Evolutionary conservation across 441 rosid genomes (phyloP), one percentile per base, ranked within the genome.

Genomic region (Gossypium davidsonii): DNA sequence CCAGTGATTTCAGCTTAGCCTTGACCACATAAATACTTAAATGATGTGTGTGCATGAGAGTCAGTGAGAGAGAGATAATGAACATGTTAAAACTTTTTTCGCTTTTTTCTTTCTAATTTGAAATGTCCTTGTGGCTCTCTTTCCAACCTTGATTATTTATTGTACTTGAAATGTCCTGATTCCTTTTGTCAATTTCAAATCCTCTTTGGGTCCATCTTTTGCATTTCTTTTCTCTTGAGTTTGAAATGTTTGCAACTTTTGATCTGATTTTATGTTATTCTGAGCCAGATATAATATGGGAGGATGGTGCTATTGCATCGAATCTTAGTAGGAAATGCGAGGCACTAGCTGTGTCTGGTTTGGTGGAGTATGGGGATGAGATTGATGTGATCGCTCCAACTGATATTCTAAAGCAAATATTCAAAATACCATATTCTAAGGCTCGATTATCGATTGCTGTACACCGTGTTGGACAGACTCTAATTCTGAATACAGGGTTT

Each of bases 371-470:
- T 74, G 98, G 97, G 11, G 98, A 92, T 80, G 96, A 94, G 81
- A 87, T 94, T 56, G 98, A 94, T 71, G 95, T 94, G 74, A 90
- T 94, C 68, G 97, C 97, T 68, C 88, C 97, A 0, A 82, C 91
- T 74, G 98, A 94, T 80, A 90, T 94, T 79, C 81, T 94, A 76
- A 94, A 94, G 83, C 98, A 94, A 80, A 90, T 94, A 17, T 94
- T 94, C 80, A 94, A 92, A 84, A 94, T 94, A 74, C 97, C 98
- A 57, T 94, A 94, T 78, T 94, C 95, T 37, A 90, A 92, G 83
- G 95, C 94, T 79, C 89, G 97, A 25, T 83, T 94, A 62, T 94
- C 98, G 23, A 86, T 94, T 75, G 97, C 93, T 0, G 98, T 94
- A 80, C 97, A 82, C 69, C 93, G 97, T 8, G 82, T 94, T 74